A percentile compares a stretch with the other conserved stretches of the same genome.
Conservation (phyloP, 2,329 filamentous ascomycete species). For the Aureobasidium pullulans region DNA sequence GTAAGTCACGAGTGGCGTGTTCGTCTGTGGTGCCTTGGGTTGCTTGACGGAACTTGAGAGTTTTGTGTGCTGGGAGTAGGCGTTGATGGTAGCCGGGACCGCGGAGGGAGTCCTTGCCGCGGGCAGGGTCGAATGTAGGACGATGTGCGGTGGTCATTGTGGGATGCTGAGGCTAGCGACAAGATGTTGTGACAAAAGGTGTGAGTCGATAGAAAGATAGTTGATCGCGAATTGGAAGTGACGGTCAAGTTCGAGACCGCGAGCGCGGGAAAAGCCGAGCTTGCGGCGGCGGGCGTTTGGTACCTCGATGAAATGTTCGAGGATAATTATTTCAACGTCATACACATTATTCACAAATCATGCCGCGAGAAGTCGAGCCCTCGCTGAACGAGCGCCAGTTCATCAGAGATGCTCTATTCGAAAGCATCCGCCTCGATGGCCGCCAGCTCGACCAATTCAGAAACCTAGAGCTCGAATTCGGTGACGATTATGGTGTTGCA, state of each 20-base stretch:
- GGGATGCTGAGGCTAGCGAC: slow-evolving; percentile 11
- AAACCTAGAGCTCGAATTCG: slow-evolving; percentile 69
- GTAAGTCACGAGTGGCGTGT: slow-evolving; percentile 64
- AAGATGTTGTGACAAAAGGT: background rate
- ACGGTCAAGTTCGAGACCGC: background rate
- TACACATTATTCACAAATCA: slow-evolving; percentile 31
- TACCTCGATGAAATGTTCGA: background rate
- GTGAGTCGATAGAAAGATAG: background rate
- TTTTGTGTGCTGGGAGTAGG: slow-evolving; percentile 85
- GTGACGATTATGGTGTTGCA: slow-evolving; percentile 83
- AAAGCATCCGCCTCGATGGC: slow-evolving; percentile 77
- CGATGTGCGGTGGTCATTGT: slow-evolving; percentile 56
- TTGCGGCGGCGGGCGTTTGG: background rate
- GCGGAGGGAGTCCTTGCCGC: slow-evolving; percentile 88
- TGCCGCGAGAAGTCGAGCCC: slow-evolving; percentile 89
- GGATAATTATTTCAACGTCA: slow-evolving; percentile 5
- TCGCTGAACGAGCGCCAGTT: slow-evolving; percentile 86
- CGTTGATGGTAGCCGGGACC: slow-evolving; percentile 95
- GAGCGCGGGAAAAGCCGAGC: background rate
- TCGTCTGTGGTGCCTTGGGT: slow-evolving; percentile 84
- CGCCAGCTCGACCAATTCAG: slow-evolving; percentile 75
- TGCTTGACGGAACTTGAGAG: slow-evolving; percentile 81
- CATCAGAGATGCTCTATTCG: slow-evolving; percentile 70
- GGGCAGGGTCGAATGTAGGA: slow-evolving; percentile 93
- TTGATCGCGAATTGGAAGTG: background rate